phyloP scores from a whole-genome alignment of 1,284 basidiomycete species.

The Cystobasidiaceae sp. region DNA sequence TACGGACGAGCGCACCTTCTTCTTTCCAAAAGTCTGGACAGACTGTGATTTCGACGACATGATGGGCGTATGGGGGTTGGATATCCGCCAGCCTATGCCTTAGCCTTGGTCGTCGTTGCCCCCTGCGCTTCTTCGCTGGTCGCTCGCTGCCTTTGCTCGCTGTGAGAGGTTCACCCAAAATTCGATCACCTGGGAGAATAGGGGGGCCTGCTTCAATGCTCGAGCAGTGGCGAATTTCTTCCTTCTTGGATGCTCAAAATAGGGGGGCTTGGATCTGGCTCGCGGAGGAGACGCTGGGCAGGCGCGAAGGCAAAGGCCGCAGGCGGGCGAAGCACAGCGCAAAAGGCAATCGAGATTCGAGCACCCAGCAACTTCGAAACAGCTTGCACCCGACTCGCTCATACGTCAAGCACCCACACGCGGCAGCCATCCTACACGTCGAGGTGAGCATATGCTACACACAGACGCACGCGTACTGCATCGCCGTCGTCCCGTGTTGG shows the following conservation, averaged over 20 bases:
- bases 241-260: no score
- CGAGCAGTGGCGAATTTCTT: not conserved
- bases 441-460: no score
- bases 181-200: not conserved
- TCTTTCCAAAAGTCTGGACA: conserved; percentile 50
- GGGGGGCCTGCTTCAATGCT: not conserved
- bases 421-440: no score
- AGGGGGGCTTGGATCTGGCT: no score
- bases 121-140: not conserved
- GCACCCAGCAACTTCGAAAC: not conserved
- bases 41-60: conserved; percentile 34
- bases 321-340: not conserved
- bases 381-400: no score
- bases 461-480: no score
- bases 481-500: no score
- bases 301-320: not conserved
- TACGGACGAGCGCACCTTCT: conserved; percentile 45
- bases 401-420: no score
- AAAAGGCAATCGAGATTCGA: not conserved
- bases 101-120: no score
- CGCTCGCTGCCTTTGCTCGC: not conserved
- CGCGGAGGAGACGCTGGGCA: no score
- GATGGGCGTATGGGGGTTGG: not conserved
- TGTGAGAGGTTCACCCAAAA: not conserved
- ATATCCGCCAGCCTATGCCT: no score